Percentiles rank a stretch among this genome's conserved stretches.
phyloP scores from a whole-genome alignment of 345 rosid genomes.

The Geranium brycei region DNA sequence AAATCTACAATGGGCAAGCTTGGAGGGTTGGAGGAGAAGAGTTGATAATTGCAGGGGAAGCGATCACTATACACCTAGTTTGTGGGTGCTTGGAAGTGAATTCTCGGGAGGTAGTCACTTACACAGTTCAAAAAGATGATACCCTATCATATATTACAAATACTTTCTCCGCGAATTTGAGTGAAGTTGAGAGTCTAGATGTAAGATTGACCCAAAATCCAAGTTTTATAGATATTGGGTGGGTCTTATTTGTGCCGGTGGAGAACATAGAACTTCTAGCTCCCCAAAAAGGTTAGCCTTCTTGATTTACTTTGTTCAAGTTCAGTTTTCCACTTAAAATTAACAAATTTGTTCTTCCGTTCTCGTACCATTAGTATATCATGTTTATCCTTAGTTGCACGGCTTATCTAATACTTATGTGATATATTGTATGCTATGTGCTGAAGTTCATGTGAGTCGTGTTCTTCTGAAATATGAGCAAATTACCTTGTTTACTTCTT shows the following conservation, averaged over 20 bases:
- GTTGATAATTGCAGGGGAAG: conserved; percentile 11
- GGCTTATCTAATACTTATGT: too few species aligned
- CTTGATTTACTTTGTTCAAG: not conserved
- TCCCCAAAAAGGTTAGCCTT: conserved; percentile 11
- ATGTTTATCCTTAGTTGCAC: too few species aligned
- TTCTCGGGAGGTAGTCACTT: conserved; percentile 16
- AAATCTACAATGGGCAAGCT: conserved; percentile 18
- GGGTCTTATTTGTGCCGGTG: conserved; percentile 24
- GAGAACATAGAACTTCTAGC: conserved; percentile 6
- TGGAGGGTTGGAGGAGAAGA: conserved; percentile 15
- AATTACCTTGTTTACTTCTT: not conserved
- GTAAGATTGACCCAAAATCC: conserved; percentile 11
- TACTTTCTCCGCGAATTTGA: conserved; percentile 14
- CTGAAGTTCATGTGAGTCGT: too few species aligned
- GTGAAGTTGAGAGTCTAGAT: conserved; percentile 12
- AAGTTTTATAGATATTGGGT: conserved; percentile 16
- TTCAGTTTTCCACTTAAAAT: not conserved
- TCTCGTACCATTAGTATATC: too few species aligned
- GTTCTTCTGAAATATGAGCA: too few species aligned
- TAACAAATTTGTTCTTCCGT: too few species aligned
- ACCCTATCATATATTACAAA: conserved; percentile 14
- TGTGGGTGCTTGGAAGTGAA: conserved; percentile 19
- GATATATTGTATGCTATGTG: too few species aligned
- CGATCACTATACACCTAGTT: conserved; percentile 8
- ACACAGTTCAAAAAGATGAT: conserved; percentile 21